Conservation (phyloP, 306 rosid species). For the Quercus bicolor region DNA sequence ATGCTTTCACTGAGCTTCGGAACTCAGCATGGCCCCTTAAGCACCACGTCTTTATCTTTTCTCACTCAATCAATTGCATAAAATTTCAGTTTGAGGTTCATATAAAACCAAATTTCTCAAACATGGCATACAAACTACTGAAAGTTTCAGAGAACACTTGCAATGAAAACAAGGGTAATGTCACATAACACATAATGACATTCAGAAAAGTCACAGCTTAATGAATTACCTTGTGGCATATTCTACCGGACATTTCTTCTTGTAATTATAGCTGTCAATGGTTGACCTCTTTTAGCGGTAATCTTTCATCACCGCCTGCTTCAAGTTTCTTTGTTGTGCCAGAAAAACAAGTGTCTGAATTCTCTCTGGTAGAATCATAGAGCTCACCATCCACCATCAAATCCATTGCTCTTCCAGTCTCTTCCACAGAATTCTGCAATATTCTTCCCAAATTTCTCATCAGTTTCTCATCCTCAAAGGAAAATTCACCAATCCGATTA, state of each 20-base stretch:
- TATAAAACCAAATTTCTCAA: no score
- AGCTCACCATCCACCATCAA: constrained; percentile 21
- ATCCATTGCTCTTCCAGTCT: constrained; percentile 27
- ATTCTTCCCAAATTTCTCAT: constrained; percentile 33
- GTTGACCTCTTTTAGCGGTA: constrained; percentile 60
- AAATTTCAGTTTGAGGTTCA: no score
- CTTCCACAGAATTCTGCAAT: constrained; percentile 29
- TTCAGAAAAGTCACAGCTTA: background rate
- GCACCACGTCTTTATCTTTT: background rate
- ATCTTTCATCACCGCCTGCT: constrained; percentile 37
- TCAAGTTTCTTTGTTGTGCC: constrained; percentile 31
- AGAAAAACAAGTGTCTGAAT: constrained; percentile 18
- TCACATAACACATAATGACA: background rate
- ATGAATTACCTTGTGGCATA: constrained; percentile 24
- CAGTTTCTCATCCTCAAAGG: constrained; percentile 36
- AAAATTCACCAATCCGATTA: constrained; percentile 36
- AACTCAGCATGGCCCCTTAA: background rate
- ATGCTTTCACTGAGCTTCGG: no score
- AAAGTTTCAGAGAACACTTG: no score
- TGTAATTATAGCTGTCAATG: constrained; percentile 27
- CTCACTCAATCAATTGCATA: background rate
- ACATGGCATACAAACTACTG: no score
- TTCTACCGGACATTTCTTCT: constrained; percentile 15
- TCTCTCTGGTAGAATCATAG: constrained; percentile 33
- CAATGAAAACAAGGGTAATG: no score